phyloP scores from a whole-genome alignment of 148 eudicot genomes.

The Chenopodium berlandieri region DNA sequence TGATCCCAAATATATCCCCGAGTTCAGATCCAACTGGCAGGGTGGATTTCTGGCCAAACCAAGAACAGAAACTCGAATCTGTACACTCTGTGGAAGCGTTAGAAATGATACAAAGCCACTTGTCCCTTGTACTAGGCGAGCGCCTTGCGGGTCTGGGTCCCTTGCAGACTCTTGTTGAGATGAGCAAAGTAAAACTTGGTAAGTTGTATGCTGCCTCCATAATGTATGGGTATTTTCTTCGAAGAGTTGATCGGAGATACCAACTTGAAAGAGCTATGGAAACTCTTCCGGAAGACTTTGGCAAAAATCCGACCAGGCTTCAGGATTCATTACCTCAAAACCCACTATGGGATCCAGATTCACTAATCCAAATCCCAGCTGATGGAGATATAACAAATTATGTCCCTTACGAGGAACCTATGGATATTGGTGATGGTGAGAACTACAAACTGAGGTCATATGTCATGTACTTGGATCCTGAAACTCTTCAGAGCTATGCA shows the following conservation, averaged over 20 bases:
- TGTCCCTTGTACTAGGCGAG: slow-evolving; percentile 75
- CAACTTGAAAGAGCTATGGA: slow-evolving; percentile 90
- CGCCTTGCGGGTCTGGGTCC: slow-evolving; percentile 76
- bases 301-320: slow-evolving; percentile 29
- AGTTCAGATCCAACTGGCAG: slow-evolving; percentile 62
- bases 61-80: slow-evolving; percentile 74
- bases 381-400: slow-evolving; percentile 42
- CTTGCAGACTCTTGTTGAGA: slow-evolving; percentile 49
- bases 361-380: slow-evolving; percentile 52
- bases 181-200: slow-evolving; percentile 90
- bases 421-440: slow-evolving; percentile 38
- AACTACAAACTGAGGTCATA: slow-evolving; percentile 69
- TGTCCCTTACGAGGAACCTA: slow-evolving; percentile 15
- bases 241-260: slow-evolving; percentile 83
- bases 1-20: slow-evolving; percentile 69
- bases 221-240: slow-evolving; percentile 92
- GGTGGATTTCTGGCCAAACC: slow-evolving; percentile 93
- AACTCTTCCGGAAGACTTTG: slow-evolving; percentile 73
- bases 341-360: slow-evolving; percentile 71
- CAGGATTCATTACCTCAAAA: slow-evolving; percentile 40
- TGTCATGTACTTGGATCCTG: slow-evolving; percentile 89
- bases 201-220: slow-evolving; percentile 95
- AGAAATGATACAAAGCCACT: slow-evolving; percentile 84
- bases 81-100: slow-evolving; percentile 86
- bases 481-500: slow-evolving; percentile 88